These are phyloP conservation scores for Fusarium pininemorale DNA, from an alignment of 2,329 filamentous ascomycete genomes.

Conservation along the genomic window DNA sequence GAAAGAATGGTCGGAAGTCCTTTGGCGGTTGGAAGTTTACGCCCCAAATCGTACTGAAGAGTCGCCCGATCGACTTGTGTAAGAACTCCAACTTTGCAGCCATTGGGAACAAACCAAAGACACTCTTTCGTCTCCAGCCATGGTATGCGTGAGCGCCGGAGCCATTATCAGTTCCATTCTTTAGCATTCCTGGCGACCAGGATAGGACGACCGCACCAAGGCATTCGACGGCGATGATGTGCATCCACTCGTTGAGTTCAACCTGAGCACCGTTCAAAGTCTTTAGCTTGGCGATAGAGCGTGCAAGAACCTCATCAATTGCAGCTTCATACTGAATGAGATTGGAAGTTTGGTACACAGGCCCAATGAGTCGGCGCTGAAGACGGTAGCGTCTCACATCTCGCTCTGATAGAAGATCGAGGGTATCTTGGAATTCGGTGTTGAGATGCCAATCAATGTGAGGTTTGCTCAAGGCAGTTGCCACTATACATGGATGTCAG, in stretches of 20 bases:
- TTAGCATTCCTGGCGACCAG: conserved; percentile 61
- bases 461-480: conserved; percentile 56
- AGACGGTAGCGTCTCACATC: conserved; percentile 57
- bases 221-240: conserved; percentile 63
- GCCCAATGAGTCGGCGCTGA: conserved; percentile 60
- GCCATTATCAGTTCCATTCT: conserved; percentile 54
- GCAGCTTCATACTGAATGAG: conserved; percentile 53
- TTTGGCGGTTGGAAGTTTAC: conserved; percentile 56
- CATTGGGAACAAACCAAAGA: conserved; percentile 60
- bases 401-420: conserved; percentile 62
- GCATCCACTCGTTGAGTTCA: conserved; percentile 65
- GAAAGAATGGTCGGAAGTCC: conserved; percentile 60
- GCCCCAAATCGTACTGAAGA: conserved; percentile 56
- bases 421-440: conserved; percentile 52
- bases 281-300: conserved; percentile 49
- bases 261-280: conserved; percentile 51
- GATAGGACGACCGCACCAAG: conserved; percentile 60
- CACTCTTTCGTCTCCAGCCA: conserved; percentile 62
- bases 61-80: conserved; percentile 48
- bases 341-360: conserved; percentile 55
- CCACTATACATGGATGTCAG: conserved; percentile 47
- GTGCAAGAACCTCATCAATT: conserved; percentile 53
- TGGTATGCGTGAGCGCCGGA: conserved; percentile 60
- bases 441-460: conserved; percentile 51
- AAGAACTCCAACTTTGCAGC: conserved; percentile 52